Evolutionary conservation across 768 basidiomycete genomes (phyloP).

Genomic region (Trametes cinnabarina): DNA sequence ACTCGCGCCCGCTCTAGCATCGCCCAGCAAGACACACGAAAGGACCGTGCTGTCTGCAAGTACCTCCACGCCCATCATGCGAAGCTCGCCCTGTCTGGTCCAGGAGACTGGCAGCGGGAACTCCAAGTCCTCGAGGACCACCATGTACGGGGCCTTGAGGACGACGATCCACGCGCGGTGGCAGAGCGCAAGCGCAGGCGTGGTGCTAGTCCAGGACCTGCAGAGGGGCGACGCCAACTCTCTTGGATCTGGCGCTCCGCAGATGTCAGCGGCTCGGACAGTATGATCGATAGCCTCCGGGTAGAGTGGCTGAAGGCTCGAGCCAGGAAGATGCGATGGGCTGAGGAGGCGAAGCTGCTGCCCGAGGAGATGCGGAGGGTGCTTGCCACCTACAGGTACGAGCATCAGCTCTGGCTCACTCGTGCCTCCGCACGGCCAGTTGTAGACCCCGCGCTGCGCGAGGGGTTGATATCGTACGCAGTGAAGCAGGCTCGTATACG

Average conservation of each 20-base stretch:
- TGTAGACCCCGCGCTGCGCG: no score
- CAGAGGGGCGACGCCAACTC: background rate
- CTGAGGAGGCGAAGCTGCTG: slow-evolving; percentile 13
- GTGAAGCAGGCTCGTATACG: no score
- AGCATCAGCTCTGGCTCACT: background rate
- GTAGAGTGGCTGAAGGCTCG: slow-evolving; percentile 11
- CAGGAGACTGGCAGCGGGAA: background rate
- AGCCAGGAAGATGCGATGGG: slow-evolving; percentile 7
- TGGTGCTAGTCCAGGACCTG: background rate
- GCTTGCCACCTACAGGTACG: background rate
- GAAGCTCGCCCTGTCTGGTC: background rate
- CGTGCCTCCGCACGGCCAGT: no score
- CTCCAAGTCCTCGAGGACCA: background rate
- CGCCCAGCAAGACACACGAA: background rate
- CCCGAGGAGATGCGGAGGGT: slow-evolving; percentile 16
- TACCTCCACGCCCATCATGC: background rate
- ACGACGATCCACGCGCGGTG: background rate
- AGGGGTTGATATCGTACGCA: no score
- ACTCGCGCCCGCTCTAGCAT: slow-evolving; percentile 3
- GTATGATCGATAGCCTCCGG: background rate
- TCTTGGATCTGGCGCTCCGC: background rate
- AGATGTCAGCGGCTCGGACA: background rate
- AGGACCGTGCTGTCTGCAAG: background rate
- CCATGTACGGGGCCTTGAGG: background rate
- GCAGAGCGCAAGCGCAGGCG: background rate